Conservation (phyloP, 495 filamentous ascomycete genomes). For the Neurospora sp. region DNA sequence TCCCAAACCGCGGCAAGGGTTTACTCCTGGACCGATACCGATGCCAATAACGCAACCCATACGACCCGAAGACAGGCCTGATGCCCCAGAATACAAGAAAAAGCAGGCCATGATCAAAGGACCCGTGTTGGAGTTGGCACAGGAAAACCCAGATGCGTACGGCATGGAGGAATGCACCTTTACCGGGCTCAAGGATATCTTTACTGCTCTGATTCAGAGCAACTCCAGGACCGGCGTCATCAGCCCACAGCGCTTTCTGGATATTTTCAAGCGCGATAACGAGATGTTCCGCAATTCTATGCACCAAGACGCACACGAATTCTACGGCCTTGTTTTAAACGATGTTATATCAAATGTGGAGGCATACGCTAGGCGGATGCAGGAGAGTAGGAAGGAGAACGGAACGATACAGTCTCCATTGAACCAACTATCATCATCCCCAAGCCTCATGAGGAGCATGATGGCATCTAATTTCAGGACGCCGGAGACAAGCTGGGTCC, state of each 20-base stretch:
- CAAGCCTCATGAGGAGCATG: slow-evolving; percentile 31
- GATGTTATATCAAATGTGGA: slow-evolving; percentile 93
- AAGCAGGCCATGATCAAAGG: slow-evolving; percentile 82
- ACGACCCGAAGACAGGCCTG: slow-evolving; percentile 59
- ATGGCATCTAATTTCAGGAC: slow-evolving; percentile 22
- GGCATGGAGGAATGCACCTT: slow-evolving; percentile 94
- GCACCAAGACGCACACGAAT: slow-evolving; percentile 98
- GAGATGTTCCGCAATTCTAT: slow-evolving; percentile 95
- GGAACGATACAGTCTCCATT: slow-evolving; percentile 26
- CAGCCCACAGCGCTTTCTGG: slow-evolving; percentile 87
- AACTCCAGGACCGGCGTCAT: slow-evolving; percentile 76
- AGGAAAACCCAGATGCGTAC: slow-evolving; percentile 66
- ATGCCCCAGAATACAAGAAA: slow-evolving; percentile 93
- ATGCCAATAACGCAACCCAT: slow-evolving; percentile 18
- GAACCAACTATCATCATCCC: slow-evolving; percentile 34
- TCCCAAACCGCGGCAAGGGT: not conserved
- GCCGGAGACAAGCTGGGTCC: slow-evolving; percentile 76
- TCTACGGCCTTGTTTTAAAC: slow-evolving; percentile 90
- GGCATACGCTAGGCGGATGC: slow-evolving; percentile 53
- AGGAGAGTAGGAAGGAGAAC: slow-evolving; percentile 30
- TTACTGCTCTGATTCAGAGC: slow-evolving; percentile 80
- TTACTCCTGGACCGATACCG: slow-evolving; percentile 8
- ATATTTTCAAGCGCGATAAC: slow-evolving; percentile 85
- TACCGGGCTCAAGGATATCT: slow-evolving; percentile 90
- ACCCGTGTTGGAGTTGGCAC: slow-evolving; percentile 70